Evolutionary conservation across 177 flowering plant species (phyloP).

Genomic region (Tripterygium wilfordii): DNA sequence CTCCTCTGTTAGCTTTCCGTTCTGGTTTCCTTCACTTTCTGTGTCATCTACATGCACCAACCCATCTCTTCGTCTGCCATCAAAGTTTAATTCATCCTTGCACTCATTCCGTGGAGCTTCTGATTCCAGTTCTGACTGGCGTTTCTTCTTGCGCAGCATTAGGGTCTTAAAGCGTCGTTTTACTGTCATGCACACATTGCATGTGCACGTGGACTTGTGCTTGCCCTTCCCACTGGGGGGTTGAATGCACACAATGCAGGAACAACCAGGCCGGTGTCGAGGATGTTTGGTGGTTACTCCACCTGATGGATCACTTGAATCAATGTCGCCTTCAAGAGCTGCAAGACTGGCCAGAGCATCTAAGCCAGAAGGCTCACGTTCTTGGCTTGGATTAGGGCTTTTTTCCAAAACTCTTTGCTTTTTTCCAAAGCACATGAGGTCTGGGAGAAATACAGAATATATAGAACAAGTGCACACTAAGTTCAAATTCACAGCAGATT

Average conservation of each 20-base stretch:
- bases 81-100: conserved; percentile 16
- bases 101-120: conserved; percentile 42
- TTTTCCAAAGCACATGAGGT: too few species aligned
- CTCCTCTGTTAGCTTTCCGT: conserved; percentile 13
- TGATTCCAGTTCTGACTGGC: conserved; percentile 76
- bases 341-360: conserved; percentile 94
- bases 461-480: too few species aligned
- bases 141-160: conserved; percentile 88
- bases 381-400: conserved; percentile 16
- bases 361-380: conserved; percentile 65
- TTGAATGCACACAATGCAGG: conserved; percentile 97
- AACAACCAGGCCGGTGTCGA: conserved; percentile 96
- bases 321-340: conserved; percentile 59
- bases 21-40: conserved; percentile 18
- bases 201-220: conserved; percentile 87
- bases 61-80: conserved; percentile 10
- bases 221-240: conserved; percentile 97
- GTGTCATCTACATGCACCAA: conserved; percentile 6
- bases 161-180: conserved; percentile 92
- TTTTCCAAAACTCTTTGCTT: conserved; percentile 36
- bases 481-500: too few species aligned
- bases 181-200: conserved; percentile 94
- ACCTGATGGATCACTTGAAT: conserved; percentile 38
- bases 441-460: conserved; percentile 28
- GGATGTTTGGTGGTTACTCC: conserved; percentile 92